Conservation (phyloP, 768 basidiomycete species). For the Fibroporia radiculosa region DNA sequence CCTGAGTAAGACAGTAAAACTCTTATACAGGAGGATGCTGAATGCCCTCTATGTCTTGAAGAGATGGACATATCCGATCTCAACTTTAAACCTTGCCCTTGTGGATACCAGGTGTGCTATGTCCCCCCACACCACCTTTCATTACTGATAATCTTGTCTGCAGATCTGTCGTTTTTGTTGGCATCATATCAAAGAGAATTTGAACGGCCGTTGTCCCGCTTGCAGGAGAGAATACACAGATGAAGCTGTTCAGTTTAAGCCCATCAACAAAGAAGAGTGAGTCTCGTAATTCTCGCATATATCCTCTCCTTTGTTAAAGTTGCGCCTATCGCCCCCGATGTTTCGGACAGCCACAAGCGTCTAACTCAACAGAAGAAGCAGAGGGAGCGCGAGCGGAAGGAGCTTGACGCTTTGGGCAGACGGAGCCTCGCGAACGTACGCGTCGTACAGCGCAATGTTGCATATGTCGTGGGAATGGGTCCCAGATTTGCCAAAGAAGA, state of each 20-base stretch:
- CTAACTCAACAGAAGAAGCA: slow-evolving; percentile 93
- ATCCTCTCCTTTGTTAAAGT: no score
- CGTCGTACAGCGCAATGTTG: slow-evolving; percentile 94
- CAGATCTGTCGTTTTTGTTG: slow-evolving; percentile 99
- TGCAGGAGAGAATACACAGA: slow-evolving; percentile 92
- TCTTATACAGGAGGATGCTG: slow-evolving; percentile 76
- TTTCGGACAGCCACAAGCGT: slow-evolving; percentile 73
- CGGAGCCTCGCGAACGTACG: slow-evolving; percentile 87
- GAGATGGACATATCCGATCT: slow-evolving; percentile 99
- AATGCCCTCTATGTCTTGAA: slow-evolving; percentile 96
- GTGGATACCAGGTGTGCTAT: slow-evolving; percentile 83
- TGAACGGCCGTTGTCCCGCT: slow-evolving; percentile 94
- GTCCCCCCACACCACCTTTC: not conserved
- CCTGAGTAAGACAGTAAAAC: not conserved
- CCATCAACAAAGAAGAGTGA: slow-evolving; percentile 92
- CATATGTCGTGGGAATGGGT: slow-evolving; percentile 94
- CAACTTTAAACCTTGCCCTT: slow-evolving; percentile 98
- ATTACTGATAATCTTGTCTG: not conserved
- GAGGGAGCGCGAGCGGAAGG: slow-evolving; percentile 91
- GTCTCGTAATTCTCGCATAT: slow-evolving; percentile 28
- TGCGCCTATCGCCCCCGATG: not conserved
- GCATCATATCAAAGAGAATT: slow-evolving; percentile 95
- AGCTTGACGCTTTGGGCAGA: slow-evolving; percentile 79
- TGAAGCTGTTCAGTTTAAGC: slow-evolving; percentile 89
- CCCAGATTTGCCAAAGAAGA: slow-evolving; percentile 94